Base-by-base conservation (phyloP, 352 stramenopile species). In the Bremia lactucae region DNA sequence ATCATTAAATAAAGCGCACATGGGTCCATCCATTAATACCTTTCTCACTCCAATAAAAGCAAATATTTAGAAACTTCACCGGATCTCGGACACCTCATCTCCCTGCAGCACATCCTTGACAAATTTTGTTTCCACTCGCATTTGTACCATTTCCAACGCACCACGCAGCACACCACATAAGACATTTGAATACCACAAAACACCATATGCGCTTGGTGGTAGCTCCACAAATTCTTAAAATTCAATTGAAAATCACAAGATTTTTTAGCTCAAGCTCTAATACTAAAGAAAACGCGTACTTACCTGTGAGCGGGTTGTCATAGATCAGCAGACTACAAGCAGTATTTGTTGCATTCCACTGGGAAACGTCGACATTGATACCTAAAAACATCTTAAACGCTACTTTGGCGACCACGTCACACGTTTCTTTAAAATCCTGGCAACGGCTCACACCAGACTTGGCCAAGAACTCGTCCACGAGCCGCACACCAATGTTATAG, bases 351-450 rank as follows among this genome's bases (percentile, higher is more conserved):
- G 68, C 61, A 52, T 94, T 94, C 76, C 92, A 96, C 54, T 89
- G 79, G 19, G 66, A 46, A 3, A 97, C 77, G 24, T 98, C 94
- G 23, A 78, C 85, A 33, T 77, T 89, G 42, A 98, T 82, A n/a
- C 95, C 95, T 15, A 98, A 60, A 55, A 98, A 98, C 95, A 98
- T 98, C 60, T 96, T 96, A 55, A 98, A 97, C 5, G 90, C 95
- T 19, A 97, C 83, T 49, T 97, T 97, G 25, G 90, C 80, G 43
- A 99, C 78, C 19, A 97, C 85, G 39, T 99, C 91, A 20, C 87
- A 74, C 11, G 94, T 98, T 46, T 98, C 91, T 24, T 73, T 72
- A 31, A 98, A 95, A 59, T 95, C 84, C 41, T 72, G 51, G 58
- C 87, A 95, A 34, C 35, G 62, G 39, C 44, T 63, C 5, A 92